Evolutionary conservation across 2,329 filamentous ascomycete genomes (phyloP), one percentile per base, ranked within the genome.

Genomic region (Dendrostoma leiphaemia): DNA sequence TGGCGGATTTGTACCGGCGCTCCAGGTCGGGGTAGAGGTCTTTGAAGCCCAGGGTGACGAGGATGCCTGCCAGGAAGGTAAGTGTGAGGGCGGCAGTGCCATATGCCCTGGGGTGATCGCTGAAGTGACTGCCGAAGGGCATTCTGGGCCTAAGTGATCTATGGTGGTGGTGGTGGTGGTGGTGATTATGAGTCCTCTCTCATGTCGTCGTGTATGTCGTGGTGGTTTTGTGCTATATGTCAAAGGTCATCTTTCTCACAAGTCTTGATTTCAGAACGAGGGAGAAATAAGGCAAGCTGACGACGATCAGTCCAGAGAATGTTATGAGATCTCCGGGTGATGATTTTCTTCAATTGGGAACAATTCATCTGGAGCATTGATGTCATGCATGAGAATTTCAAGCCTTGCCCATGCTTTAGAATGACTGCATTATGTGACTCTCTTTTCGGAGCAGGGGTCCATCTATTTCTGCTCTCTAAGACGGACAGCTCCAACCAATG

Each of bases 21-120:
- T 91, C 86, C 44, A 91, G 77, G 61, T 90, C 86, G 1, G 88
- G 85, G 63, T 91, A 92, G 34, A 92, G 70, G 66, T 93, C 89
- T 70, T 91, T 91, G 73, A 90, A 85, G 54, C 87, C 86, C 3
- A 94, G 72, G 0, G 90, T 91, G 53, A 92, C 70, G 48, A 91
- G 74, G 50, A 91, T 79, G 40, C 92, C 91, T 9, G 89, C 80
- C n/a, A 86, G 69, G 64, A 97, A 96, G 65, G 89, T 88, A 19
- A 85, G 74, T 53, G 83, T 78, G 38, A 91, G 69, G 58, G 87
- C 90, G 26, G 85, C 82, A 3, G 80, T 79, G 69, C 83, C 81
- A 65, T 86, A 86, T 58, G 77, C 79, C 65, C 78, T 80, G 24
- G 83, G 81, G 59, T 86, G 82, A 62, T 84, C 77, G 64, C 76